Base-by-base conservation (phyloP, 495 filamentous ascomycete species). In the Halenospora varia region DNA sequence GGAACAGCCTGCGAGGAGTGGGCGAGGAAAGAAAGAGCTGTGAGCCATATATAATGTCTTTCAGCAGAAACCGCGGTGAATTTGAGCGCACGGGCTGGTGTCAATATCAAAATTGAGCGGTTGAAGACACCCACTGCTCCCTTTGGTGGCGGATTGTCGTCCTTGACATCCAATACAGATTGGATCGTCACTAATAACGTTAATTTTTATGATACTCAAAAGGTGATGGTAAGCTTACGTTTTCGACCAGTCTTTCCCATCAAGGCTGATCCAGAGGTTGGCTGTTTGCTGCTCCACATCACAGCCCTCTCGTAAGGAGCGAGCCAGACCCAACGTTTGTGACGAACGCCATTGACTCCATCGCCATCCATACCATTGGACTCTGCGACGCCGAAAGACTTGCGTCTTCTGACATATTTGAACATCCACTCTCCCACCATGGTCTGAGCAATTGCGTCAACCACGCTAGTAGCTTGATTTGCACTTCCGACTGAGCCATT, bases 341-440 rank as follows among this genome's bases (percentile, higher is more conserved):
- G 94, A 40, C 95, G 70, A 51, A 86, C 85, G 67, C 77, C 78
- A 50, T 64, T 64, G 61, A 84, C 85, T 59, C 71, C 83, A 54
- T 82, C 82, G 51, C 80, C 77, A 51, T 77, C 78, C 48, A 74
- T 72, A 25, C 71, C 73, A 55, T 73, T 72, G 26, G 77, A 74
- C 53, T 97, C 92, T 3, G 82, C 73, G 44, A 95, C 85, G 35
- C 89, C 88, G 71, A 98, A 97, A 1, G 94, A 94, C 71, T 89
- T 96, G 60, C 94, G 82, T 68, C 91, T 83, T 41, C 94, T 83
- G 41, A 97, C 88, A 67, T 97, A 97, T 67, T 98, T 98, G 81
- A 87, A 97, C 94, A 98, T 97, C 94, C 94, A 98, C 66, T 97
- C 94, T 26, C 94, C 94, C 46, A 97, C 90, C 94, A 97, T 98